Base-by-base conservation (phyloP, 2,329 filamentous ascomycete species). In the Paracoccidioides brasiliensis region DNA sequence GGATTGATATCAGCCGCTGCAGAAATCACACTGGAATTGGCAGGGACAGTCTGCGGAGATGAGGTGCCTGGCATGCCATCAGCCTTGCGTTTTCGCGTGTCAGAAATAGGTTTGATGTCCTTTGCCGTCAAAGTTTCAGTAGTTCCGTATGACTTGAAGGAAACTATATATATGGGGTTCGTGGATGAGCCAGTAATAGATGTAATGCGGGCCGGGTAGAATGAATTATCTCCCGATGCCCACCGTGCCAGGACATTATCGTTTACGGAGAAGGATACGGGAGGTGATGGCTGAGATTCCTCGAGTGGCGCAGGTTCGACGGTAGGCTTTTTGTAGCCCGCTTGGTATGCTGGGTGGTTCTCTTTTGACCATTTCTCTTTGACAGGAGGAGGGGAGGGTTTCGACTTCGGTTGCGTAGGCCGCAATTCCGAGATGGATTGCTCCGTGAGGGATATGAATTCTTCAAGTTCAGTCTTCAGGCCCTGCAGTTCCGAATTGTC, bases 101-200 rank as follows among this genome's bases (percentile, higher is more conserved):
- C 78, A 52, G 82, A 80, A 40, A 93, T 74, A 52, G 90, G 88
- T 64, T 88, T 84, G 61, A 96, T 88, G 66, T 97, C 90, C 70
- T 86, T 85, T 59, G 86, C 82, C 58, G 84, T 81, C 58, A 95
- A 73, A 38, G 87, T 93, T 71, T 95, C 90, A 48, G 85, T 88
- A 28, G 80, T 89, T 52, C 69, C 69, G 73, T 97, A 97, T 65
- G 83, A 88, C 73, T 94, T 91, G 78, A 97, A 98, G 63, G 87
- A 93, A 70, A 98, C 90, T 50, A 88, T 86, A 70, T 96, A 98
- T 60, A 96, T 88, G 40, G 90, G 91, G 53, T 88, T 87, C 45
- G 83, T 86, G n/a, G 85, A 84, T 7, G 90, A 95, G 57, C 93
- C 93, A 28, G 91, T 96, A 64, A 96, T 90, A 53, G 87, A 90